Evolutionary conservation across 78 protist species (phyloP), one percentile per base, ranked within the genome.

Genomic region (Pigoraptor vietnamica): DNA sequence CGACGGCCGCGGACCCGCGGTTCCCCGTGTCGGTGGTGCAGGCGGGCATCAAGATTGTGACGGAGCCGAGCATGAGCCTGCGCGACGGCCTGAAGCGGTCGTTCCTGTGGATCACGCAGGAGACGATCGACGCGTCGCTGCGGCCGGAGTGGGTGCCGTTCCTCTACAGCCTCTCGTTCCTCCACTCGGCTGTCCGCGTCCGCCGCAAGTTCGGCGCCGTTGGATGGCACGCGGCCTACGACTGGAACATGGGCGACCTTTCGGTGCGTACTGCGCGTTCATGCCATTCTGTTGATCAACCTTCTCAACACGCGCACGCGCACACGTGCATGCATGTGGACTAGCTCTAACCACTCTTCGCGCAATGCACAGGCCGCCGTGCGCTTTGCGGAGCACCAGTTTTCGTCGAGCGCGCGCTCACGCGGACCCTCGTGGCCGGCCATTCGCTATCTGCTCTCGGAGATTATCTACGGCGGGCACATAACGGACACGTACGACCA

Each of bases 381-480:
- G 67, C 67, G 67, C 67, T 48, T 48, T 48, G 67, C 67, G 6
- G 67, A 48, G 67, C 67, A 48, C 67, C 67, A 48, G 14, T 48
- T 48, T 14, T 48, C 67, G 29, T 6, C 67, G 29, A 48, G 14
- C 14, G 14, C 14, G 67, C 67, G 67, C 29, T 48, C 67, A 6
- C 67, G 67, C 67, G 6, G 6, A 6, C 67, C 67, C 67, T 48
- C 99, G 33, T 97, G 99, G 99, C 96, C 87, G n/a, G 97, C 96
- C 84, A 40, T 97, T 40, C 83, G 94, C 24, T 97, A 96, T 94
- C 93, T 97, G 21, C 94, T 96, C 39, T 97, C 98, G 23, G 99
- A 97, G 91, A 96, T 97, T 87, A 94, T 96, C 96, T 97, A 97
- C 90, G 99, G 99, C 24, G 99, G 99, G 1, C 99, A 96, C 93